These are phyloP conservation scores for Vitis rotundifolia DNA, from an alignment of 164 flowering plant genomes.

Conservation along the genomic window DNA sequence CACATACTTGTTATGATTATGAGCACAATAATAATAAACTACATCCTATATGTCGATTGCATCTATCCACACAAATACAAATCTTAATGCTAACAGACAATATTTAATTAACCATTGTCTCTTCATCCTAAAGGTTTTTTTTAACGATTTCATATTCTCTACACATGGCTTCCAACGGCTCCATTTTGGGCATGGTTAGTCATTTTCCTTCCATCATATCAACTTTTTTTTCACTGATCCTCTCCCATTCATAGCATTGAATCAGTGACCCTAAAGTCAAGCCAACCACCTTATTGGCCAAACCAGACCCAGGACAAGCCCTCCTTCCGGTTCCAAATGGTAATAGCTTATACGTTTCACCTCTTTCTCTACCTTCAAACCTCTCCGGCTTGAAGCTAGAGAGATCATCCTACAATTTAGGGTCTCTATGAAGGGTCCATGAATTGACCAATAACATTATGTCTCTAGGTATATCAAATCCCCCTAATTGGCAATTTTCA, in stretches of 20 bases:
- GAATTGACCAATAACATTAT: not conserved
- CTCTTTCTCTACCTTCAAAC: too few species aligned
- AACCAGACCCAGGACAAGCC: not conserved
- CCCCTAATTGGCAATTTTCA: too few species aligned
- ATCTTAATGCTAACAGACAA: too few species aligned
- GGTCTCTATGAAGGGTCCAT: not conserved
- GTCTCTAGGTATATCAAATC: not conserved
- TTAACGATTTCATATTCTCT: conserved; percentile 1
- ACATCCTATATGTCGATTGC: too few species aligned
- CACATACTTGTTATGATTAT: too few species aligned
- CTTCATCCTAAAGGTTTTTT: too few species aligned
- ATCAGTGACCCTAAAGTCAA: not conserved
- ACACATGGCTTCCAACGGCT: conserved; percentile 26
- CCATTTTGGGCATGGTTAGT: conserved; percentile 8
- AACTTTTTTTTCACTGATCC: too few species aligned
- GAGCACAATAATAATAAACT: too few species aligned
- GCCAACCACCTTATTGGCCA: not conserved
- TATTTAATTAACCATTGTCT: too few species aligned
- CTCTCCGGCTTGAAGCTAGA: not conserved
- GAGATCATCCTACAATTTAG: not conserved
- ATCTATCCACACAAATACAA: too few species aligned
- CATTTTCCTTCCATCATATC: conserved; percentile 11
- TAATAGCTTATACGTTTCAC: not conserved
- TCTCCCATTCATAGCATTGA: not conserved
- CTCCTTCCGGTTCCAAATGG: not conserved